Percentiles rank a stretch among this genome's conserved stretches.
These are phyloP conservation scores for Tagetes erecta DNA, from an alignment of 129 eudicot species.

Conservation along the genomic window DNA sequence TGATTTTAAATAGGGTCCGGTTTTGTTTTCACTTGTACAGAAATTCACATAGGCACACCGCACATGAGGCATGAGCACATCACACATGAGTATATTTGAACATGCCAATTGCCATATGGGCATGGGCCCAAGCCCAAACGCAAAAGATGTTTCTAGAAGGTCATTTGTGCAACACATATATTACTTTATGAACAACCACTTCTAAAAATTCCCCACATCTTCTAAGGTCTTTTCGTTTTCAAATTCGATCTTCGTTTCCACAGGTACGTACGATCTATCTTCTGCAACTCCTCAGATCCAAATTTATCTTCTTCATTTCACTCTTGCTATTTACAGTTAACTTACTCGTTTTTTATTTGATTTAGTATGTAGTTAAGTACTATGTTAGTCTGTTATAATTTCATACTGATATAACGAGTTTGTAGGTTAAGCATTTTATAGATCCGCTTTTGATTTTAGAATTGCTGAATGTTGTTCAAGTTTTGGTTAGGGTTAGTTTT, in stretches of 20 bases:
- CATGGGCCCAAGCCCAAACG: background rate
- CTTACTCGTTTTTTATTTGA: constrained; percentile 6
- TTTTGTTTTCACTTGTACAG: too few relatives aligned
- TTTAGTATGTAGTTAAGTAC: background rate
- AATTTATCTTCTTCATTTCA: constrained; percentile 8
- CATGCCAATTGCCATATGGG: background rate
- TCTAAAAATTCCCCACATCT: constrained; percentile 6
- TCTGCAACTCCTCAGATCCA: constrained; percentile 19
- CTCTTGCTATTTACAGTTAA: background rate
- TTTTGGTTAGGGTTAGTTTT: background rate
- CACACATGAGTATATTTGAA: too few relatives aligned
- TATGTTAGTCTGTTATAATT: background rate
- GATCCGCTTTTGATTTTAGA: constrained; percentile 16
- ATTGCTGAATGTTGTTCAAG: constrained; percentile 11
- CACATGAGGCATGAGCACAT: too few relatives aligned
- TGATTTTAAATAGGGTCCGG: too few relatives aligned
- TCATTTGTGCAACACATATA: constrained; percentile 16
- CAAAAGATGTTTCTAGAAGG: constrained; percentile 35
- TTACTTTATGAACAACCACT: background rate
- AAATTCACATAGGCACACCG: too few relatives aligned
- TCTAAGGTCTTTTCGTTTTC: constrained; percentile 7
- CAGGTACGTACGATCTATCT: constrained; percentile 31
- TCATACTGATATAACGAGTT: background rate
- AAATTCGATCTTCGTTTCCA: constrained; percentile 5
- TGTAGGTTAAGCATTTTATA: background rate